These are phyloP conservation scores for Pythium aquatile DNA, from an alignment of 352 stramenopile species.

Conservation along the genomic window DNA sequence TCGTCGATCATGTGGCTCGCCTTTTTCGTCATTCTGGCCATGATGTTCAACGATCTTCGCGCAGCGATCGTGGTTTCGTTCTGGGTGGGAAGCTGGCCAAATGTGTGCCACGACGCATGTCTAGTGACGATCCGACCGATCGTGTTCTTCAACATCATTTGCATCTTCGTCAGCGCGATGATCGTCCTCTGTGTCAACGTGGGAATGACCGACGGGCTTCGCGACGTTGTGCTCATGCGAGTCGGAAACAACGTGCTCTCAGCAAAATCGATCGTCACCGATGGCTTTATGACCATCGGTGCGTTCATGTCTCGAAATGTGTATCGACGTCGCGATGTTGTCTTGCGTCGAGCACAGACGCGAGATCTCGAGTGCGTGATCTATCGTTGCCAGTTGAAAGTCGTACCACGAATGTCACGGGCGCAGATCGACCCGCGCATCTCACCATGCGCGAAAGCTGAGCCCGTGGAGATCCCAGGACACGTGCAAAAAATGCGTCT, in stretches of 20 bases:
- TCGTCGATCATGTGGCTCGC: conserved; percentile 12
- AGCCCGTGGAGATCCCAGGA: neutral
- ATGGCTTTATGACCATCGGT: conserved; percentile 18
- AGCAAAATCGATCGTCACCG: conserved; percentile 12
- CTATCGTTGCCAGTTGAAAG: conserved; percentile 19
- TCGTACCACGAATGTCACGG: neutral
- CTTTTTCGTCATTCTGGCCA: conserved; percentile 13
- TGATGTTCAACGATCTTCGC: conserved; percentile 18
- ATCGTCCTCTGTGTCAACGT: conserved; percentile 17
- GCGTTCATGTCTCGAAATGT: conserved; percentile 22
- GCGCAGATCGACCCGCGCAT: neutral
- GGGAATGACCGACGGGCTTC: conserved; percentile 8
- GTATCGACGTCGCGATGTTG: conserved; percentile 15
- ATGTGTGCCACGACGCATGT: conserved; percentile 17
- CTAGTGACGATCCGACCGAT: conserved; percentile 20
- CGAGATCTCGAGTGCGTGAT: conserved; percentile 24
- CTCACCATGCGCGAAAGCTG: neutral
- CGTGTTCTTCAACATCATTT: conserved; percentile 19
- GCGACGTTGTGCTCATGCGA: conserved; percentile 16
- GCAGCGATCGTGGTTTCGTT: conserved; percentile 1
- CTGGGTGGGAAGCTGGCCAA: conserved; percentile 17
- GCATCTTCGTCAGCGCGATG: conserved; percentile 13
- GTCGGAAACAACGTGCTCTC: conserved; percentile 12
- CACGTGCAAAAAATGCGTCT: neutral
- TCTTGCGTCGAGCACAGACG: neutral